phyloP scores from a whole-genome alignment of 2,329 filamentous ascomycete species.

The Aspergillus pseudonomiae region DNA sequence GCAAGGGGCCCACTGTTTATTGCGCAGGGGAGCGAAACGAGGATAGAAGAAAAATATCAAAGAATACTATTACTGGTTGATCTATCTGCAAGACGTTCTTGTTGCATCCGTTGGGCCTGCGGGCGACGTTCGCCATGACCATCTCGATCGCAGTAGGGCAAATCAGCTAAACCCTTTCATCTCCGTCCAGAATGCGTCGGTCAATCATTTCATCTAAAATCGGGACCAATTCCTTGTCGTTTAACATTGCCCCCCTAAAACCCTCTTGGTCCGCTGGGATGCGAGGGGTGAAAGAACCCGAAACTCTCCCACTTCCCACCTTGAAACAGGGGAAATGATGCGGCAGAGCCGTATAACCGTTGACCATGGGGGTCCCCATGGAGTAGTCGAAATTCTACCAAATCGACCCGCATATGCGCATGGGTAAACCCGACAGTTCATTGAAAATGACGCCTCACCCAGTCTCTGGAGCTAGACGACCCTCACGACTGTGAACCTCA shows the following conservation, averaged over 20 bases:
- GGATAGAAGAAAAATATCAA: slow-evolving; percentile 9
- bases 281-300: slow-evolving; percentile 23
- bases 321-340: slow-evolving; percentile 28
- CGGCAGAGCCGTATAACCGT: slow-evolving; percentile 22
- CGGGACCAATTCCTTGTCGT: neutral
- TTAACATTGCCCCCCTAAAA: slow-evolving; percentile 1
- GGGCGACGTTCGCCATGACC: too few relatives aligned
- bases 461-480: slow-evolving; percentile 10
- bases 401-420: slow-evolving; percentile 22
- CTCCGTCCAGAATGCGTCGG: slow-evolving; percentile 2
- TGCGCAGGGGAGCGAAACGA: slow-evolving; percentile 19
- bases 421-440: slow-evolving; percentile 19
- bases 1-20: slow-evolving; percentile 20
- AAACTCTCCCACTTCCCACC: slow-evolving; percentile 20
- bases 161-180: slow-evolving; percentile 8
- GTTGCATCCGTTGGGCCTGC: neutral
- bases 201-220: slow-evolving; percentile 5
- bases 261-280: slow-evolving; percentile 15
- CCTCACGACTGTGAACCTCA: slow-evolving; percentile 8
- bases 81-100: neutral
- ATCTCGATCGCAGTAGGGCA: too few relatives aligned
- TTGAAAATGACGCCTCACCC: slow-evolving; percentile 32
- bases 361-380: slow-evolving; percentile 17
- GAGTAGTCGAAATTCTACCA: slow-evolving; percentile 15
- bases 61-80: slow-evolving; percentile 1